Conservation (phyloP, 345 rosid species). For the Salix brachista region DNA sequence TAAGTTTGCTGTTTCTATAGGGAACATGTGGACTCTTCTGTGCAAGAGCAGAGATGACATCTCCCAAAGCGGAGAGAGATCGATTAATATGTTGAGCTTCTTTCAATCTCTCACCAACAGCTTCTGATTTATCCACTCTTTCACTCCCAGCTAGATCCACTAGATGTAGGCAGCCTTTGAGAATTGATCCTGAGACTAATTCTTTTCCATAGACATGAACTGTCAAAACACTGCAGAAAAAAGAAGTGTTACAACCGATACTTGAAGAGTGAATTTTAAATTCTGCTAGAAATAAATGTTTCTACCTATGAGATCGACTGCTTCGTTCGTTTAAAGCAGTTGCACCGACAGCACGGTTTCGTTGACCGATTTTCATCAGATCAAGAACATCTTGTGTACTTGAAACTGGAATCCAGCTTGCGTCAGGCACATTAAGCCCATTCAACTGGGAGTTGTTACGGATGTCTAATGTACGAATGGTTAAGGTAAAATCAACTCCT, state of each 20-base stretch:
- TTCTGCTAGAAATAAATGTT: constrained; percentile 4
- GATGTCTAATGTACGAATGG: constrained; percentile 72
- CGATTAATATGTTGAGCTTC: constrained; percentile 96
- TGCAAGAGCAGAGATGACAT: constrained; percentile 92
- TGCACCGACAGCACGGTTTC: constrained; percentile 94
- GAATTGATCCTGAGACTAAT: constrained; percentile 70
- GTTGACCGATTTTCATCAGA: constrained; percentile 82
- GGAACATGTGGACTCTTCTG: constrained; percentile 92
- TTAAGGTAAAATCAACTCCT: constrained; percentile 38
- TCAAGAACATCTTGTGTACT: constrained; percentile 89
- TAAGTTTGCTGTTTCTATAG: constrained; percentile 93
- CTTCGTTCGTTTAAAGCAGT: constrained; percentile 95
- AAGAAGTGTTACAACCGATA: background rate
- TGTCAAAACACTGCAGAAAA: constrained; percentile 64
- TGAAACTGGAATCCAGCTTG: constrained; percentile 80
- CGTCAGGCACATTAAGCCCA: constrained; percentile 97
- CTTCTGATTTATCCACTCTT: constrained; percentile 95
- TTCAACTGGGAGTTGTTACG: constrained; percentile 87
- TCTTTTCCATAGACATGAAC: constrained; percentile 93
- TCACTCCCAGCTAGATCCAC: constrained; percentile 99
- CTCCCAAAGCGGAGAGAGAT: constrained; percentile 93
- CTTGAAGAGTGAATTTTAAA: background rate
- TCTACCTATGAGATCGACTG: constrained; percentile 91
- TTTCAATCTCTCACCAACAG: constrained; percentile 91
- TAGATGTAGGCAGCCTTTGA: constrained; percentile 84